Conservation (phyloP, 352 stramenopile genomes). For the Phytophthora citrophthora region DNA sequence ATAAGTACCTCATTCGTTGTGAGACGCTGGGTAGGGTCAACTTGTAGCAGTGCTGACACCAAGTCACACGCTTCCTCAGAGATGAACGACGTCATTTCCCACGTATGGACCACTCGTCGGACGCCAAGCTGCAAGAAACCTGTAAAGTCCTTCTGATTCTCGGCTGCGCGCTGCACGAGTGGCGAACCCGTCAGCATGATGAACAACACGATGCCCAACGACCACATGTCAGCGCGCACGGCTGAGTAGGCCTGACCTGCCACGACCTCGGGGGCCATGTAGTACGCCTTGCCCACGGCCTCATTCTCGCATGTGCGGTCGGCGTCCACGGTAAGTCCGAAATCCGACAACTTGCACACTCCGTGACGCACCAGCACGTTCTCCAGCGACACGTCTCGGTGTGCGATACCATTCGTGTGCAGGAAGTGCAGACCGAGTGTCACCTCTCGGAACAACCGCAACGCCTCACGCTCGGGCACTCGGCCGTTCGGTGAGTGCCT, state of each 20-base stretch:
- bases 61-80: conserved; percentile 32
- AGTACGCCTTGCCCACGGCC: conserved; percentile 50
- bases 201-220: conserved; percentile 67
- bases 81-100: conserved; percentile 43
- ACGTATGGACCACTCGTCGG: conserved; percentile 50
- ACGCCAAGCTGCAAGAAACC: conserved; percentile 44
- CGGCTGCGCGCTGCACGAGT: conserved; percentile 35
- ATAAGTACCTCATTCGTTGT: conserved; percentile 35
- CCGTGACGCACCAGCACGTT: conserved; percentile 46
- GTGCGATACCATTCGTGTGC: conserved; percentile 49
- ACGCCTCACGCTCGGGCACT: conserved; percentile 25
- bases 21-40: conserved; percentile 37
- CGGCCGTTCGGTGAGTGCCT: conserved; percentile 25
- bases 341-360: conserved; percentile 59
- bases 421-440: conserved; percentile 41
- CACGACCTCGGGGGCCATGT: conserved; percentile 64
- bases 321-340: conserved; percentile 50
- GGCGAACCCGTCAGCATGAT: conserved; percentile 66
- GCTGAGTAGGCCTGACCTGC: conserved; percentile 44
- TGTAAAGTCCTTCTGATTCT: conserved; percentile 39
- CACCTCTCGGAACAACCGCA: conserved; percentile 40
- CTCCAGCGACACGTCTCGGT: conserved; percentile 64
- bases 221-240: conserved; percentile 64
- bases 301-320: conserved; percentile 24
- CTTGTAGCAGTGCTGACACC: conserved; percentile 42